Percentiles rank a stretch among this genome's conserved stretches.
Conservation (phyloP, 805 yeast species). For the Saturnispora zaruensis region DNA sequence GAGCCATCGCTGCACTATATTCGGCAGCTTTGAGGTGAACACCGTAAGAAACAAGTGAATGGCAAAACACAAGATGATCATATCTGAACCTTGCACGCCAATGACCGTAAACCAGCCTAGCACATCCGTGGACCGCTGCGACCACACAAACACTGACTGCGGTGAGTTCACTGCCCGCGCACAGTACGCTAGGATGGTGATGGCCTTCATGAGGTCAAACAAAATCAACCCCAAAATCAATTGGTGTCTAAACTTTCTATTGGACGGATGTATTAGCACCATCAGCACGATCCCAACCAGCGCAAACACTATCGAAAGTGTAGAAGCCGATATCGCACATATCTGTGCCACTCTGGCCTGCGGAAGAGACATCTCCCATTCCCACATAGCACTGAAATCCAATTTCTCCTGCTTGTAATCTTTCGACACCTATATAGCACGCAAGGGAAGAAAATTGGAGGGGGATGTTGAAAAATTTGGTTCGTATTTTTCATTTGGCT, state of each 20-base stretch:
- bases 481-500: background rate
- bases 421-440: background rate
- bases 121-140: constrained; percentile 39
- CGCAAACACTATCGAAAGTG: constrained; percentile 45
- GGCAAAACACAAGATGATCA: constrained; percentile 76
- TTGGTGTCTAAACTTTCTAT: constrained; percentile 59
- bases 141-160: constrained; percentile 19
- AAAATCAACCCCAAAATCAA: constrained; percentile 58
- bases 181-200: constrained; percentile 62
- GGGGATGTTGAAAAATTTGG: background rate
- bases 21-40: constrained; percentile 45
- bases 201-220: constrained; percentile 69
- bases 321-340: constrained; percentile 41
- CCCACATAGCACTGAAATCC: background rate
- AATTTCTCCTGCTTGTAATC: background rate
- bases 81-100: constrained; percentile 77
- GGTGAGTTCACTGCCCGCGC: constrained; percentile 9
- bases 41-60: constrained; percentile 71
- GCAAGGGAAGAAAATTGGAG: background rate
- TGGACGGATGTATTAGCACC: constrained; percentile 53
- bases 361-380: background rate
- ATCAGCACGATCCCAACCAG: constrained; percentile 51
- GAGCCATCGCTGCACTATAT: background rate
- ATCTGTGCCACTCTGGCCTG: constrained; percentile 21
- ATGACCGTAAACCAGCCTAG: constrained; percentile 78